Evolutionary conservation across 2,329 filamentous ascomycete species (phyloP).

Genomic region (Cladosporium colombiae): DNA sequence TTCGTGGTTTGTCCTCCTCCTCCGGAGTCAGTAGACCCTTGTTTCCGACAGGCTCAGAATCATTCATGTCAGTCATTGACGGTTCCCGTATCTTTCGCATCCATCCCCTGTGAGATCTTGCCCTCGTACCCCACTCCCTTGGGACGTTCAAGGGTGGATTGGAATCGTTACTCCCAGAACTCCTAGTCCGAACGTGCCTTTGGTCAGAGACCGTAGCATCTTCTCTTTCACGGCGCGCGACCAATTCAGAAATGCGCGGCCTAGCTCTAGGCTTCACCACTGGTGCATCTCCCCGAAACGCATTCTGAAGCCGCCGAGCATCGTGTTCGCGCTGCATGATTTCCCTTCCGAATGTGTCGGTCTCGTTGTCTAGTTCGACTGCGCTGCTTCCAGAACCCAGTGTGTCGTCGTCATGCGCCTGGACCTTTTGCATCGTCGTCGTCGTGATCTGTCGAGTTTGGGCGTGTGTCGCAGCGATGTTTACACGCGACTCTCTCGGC

Average conservation of each 20-base stretch:
- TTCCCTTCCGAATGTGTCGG: conserved; percentile 49
- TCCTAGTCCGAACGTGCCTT: conserved; percentile 28
- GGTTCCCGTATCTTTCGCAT: conserved; percentile 28
- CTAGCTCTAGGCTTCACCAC: conserved; percentile 38
- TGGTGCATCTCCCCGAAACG: conserved; percentile 29
- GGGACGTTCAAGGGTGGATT: conserved; percentile 50
- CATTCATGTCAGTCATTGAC: conserved; percentile 1
- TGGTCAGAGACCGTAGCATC: neutral
- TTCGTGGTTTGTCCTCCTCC: conserved; percentile 27
- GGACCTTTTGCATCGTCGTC: conserved; percentile 29
- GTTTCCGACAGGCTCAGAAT: neutral
- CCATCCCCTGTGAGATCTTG: conserved; percentile 36
- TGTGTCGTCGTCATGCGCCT: conserved; percentile 28
- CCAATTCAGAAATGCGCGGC: conserved; percentile 25
- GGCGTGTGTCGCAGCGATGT: neutral
- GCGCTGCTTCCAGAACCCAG: conserved; percentile 24
- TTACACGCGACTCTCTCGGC: neutral
- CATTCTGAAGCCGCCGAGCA: conserved; percentile 42
- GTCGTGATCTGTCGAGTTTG: neutral
- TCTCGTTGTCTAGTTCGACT: conserved; percentile 43
- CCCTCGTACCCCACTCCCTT: conserved; percentile 45
- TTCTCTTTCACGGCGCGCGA: conserved; percentile 29
- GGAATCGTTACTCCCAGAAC: conserved; percentile 38
- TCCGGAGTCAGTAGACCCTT: conserved; percentile 16
- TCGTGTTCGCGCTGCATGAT: conserved; percentile 49